phyloP scores from a whole-genome alignment of 805 yeast species.

The Alloascoidea hylecoeti region DNA sequence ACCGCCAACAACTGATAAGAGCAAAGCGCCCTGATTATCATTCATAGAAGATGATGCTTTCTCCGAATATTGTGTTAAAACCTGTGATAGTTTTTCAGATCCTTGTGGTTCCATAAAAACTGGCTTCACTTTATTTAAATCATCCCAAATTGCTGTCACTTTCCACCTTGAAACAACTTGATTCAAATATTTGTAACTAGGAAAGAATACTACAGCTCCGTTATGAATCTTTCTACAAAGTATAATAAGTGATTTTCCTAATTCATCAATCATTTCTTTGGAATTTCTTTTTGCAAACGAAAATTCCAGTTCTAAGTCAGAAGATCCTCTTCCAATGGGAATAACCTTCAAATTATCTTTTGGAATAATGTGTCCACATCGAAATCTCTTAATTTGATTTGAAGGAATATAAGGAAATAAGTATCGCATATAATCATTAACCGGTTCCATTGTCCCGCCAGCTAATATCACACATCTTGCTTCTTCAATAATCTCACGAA shows the following conservation, averaged over 20 bases:
- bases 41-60: constrained; percentile 21
- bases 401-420: constrained; percentile 43
- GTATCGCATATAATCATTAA: constrained; percentile 50
- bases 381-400: constrained; percentile 32
- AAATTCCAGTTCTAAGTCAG: constrained; percentile 34
- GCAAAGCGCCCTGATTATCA: constrained; percentile 44
- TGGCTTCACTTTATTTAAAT: constrained; percentile 24
- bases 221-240: constrained; percentile 37
- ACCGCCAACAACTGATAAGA: constrained; percentile 86
- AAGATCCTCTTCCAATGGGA: constrained; percentile 23
- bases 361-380: constrained; percentile 82
- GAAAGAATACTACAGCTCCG: constrained; percentile 75
- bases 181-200: constrained; percentile 65
- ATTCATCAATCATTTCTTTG: constrained; percentile 23
- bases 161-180: constrained; percentile 43
- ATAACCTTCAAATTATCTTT: constrained; percentile 47
- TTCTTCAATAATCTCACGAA: constrained; percentile 48
- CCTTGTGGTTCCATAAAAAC: constrained; percentile 43
- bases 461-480: constrained; percentile 65
- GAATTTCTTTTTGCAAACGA: constrained; percentile 52
- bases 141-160: constrained; percentile 15
- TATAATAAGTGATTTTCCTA: constrained; percentile 35
- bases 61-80: constrained; percentile 35
- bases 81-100: constrained; percentile 25
- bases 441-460: constrained; percentile 95